Conservation (phyloP, 371 early-diverging fungal species). For the Mortierella sp. region DNA sequence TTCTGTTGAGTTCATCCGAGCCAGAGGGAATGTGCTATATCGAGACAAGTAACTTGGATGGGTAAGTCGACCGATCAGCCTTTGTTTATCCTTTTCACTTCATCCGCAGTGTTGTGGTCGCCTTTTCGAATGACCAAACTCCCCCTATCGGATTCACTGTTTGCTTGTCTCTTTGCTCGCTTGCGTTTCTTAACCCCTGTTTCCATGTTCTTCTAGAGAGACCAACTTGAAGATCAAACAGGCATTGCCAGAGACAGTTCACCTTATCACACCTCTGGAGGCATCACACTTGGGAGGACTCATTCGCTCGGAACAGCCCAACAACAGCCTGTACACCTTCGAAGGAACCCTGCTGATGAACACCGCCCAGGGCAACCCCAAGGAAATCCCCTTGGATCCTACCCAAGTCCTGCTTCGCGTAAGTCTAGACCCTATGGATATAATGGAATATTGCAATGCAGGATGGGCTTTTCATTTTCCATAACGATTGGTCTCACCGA, state of each 20-base stretch:
- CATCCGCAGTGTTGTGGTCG: neutral
- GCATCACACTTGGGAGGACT: constrained; percentile 68
- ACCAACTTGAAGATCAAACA: constrained; percentile 95
- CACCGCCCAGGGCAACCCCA: constrained; percentile 66
- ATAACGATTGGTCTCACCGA: neutral
- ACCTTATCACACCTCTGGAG: constrained; percentile 72
- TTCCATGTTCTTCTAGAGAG: constrained; percentile 69
- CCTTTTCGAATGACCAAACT: neutral
- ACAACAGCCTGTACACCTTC: constrained; percentile 90
- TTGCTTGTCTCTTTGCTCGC: neutral
- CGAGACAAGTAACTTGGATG: constrained; percentile 97
- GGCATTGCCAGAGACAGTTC: constrained; percentile 80
- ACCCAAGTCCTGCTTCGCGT: constrained; percentile 82
- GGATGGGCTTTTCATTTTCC: neutral
- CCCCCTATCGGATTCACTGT: neutral
- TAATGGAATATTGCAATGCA: neutral
- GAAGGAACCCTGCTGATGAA: constrained; percentile 79
- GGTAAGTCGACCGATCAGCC: constrained; percentile 61
- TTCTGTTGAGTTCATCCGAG: constrained; percentile 87
- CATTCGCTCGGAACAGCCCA: constrained; percentile 81
- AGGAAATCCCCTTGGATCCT: constrained; percentile 83
- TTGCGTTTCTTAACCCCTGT: neutral
- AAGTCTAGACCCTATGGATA: constrained; percentile 15
- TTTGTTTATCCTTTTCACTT: neutral
- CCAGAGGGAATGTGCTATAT: constrained; percentile 94